Conservation (phyloP, 1,284 basidiomycete genomes). For the Cryptococcus deneoformans region DNA sequence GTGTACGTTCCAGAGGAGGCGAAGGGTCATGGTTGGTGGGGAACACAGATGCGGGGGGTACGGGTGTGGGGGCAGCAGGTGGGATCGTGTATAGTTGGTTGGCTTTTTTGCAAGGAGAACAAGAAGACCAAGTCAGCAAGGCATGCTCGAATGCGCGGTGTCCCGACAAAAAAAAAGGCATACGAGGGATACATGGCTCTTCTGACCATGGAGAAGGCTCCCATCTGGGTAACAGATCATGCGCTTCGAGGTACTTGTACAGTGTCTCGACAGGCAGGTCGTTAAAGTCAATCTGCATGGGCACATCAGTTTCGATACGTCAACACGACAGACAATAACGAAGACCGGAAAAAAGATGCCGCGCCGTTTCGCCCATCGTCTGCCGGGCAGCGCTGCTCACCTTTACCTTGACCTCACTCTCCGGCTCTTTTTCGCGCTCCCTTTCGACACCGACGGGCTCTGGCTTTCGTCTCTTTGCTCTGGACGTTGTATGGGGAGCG, state of each 20-base stretch:
- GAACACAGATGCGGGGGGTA: too few relatives aligned
- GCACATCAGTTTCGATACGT: background rate
- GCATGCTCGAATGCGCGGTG: background rate
- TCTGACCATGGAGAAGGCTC: constrained; percentile 46
- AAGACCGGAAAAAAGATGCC: background rate
- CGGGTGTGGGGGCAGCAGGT: too few relatives aligned
- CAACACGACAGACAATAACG: background rate
- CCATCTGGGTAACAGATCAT: constrained; percentile 44
- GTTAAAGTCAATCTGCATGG: constrained; percentile 42
- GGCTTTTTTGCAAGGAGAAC: too few relatives aligned
- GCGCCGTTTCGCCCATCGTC: too few relatives aligned
- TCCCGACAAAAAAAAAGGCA: constrained; percentile 10
- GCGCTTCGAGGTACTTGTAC: constrained; percentile 40
- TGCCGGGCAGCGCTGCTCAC: constrained; percentile 17
- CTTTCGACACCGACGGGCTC: constrained; percentile 19
- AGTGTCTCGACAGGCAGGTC: constrained; percentile 40
- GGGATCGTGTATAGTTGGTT: too few relatives aligned
- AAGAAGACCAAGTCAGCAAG: too few relatives aligned
- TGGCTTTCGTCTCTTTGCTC: constrained; percentile 38
- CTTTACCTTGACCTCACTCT: constrained; percentile 40
- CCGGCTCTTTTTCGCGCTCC: constrained; percentile 33
- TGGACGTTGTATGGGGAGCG: constrained; percentile 5
- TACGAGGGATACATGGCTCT: constrained; percentile 41
- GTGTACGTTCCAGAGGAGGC: too few relatives aligned
- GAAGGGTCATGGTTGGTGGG: too few relatives aligned